phyloP scores from a whole-genome alignment of 176 grass and related monocot genomes.

The Phoenix roebelenii region DNA sequence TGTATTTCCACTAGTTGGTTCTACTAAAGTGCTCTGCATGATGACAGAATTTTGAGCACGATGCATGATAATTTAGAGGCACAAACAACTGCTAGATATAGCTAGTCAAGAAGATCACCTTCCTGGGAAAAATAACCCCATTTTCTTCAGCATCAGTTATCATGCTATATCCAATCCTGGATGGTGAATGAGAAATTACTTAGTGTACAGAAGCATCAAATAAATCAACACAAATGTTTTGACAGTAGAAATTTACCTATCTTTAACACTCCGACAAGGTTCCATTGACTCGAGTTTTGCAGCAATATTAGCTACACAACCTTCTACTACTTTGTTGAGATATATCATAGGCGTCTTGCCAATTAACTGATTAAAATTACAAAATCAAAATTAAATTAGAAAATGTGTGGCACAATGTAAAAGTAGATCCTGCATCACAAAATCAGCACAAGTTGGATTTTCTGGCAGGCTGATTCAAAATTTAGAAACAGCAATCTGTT shows the following conservation, averaged over 20 bases:
- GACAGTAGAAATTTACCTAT: conserved; percentile 37
- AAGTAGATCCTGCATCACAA: no score
- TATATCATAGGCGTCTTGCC: conserved; percentile 93
- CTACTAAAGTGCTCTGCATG: conserved; percentile 76
- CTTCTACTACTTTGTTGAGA: conserved; percentile 79
- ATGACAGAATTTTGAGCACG: neutral
- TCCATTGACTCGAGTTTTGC: conserved; percentile 94
- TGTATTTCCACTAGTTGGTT: conserved; percentile 90
- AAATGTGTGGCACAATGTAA: no score
- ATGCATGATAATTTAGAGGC: no score
- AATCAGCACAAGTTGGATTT: no score
- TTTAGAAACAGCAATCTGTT: no score
- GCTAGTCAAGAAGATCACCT: conserved; percentile 21
- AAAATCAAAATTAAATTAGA: neutral
- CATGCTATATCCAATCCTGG: conserved; percentile 84
- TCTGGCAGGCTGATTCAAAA: no score
- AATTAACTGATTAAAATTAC: conserved; percentile 51
- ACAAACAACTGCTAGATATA: no score
- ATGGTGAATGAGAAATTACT: conserved; percentile 14
- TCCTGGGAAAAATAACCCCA: conserved; percentile 61
- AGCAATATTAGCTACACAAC: conserved; percentile 76
- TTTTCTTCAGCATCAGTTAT: conserved; percentile 87
- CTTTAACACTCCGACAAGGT: conserved; percentile 84
- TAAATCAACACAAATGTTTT: neutral
- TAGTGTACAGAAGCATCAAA: neutral